Evolutionary conservation across 179 eudicot genomes (phyloP).

Genomic region (Monotropa hypopitys): DNA sequence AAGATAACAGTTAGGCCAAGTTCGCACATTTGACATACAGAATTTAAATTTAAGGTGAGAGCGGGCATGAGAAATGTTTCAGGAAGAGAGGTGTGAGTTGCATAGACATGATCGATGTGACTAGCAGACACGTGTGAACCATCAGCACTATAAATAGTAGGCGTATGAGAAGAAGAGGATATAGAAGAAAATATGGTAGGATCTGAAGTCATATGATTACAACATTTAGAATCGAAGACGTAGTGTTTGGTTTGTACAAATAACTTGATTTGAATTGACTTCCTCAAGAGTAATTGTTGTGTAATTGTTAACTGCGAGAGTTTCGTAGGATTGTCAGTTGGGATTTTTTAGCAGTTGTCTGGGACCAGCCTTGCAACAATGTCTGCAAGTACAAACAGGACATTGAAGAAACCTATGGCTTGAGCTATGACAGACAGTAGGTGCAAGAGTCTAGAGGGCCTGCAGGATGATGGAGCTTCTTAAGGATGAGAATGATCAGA

Average conservation of each 20-base stretch:
- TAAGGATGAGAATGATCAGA: no score
- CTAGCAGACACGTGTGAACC: neutral
- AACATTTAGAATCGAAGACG: neutral
- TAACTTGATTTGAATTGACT: neutral
- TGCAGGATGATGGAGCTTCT: no score
- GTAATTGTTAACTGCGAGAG: no score
- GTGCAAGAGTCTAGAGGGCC: no score
- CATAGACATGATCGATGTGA: neutral
- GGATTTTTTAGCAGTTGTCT: no score
- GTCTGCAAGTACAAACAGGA: neutral
- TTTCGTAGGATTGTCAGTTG: no score
- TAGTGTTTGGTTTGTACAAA: neutral
- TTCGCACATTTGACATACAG: no score
- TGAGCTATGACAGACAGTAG: neutral
- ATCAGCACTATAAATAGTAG: neutral
- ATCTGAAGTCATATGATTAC: neutral
- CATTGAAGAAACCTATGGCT: neutral
- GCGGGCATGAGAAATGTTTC: no score
- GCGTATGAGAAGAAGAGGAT: neutral
- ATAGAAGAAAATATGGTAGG: neutral
- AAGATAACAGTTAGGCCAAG: no score
- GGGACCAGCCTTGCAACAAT: neutral
- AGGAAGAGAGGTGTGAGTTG: no score
- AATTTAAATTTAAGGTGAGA: no score
- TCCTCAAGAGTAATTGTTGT: neutral